Conservation (phyloP, 345 rosid species). For the Gossypium turneri region DNA sequence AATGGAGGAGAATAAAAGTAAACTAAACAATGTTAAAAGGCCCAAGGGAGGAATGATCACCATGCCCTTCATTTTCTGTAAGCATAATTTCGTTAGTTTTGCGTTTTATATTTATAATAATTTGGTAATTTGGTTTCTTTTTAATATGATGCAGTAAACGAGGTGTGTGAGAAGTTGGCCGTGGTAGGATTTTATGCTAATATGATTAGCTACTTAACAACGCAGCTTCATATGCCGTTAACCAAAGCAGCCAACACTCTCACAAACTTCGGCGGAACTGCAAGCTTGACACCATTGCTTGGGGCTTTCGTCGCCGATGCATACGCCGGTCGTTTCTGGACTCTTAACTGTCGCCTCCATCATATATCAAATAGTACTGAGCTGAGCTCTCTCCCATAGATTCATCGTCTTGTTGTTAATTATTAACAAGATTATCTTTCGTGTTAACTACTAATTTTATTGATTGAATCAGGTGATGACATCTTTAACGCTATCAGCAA, state of each 20-base stretch:
- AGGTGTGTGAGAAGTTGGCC: conserved; percentile 83
- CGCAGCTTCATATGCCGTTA: conserved; percentile 78
- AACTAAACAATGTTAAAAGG: conserved; percentile 32
- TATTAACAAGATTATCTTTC: not conserved
- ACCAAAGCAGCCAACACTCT: conserved; percentile 91
- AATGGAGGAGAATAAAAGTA: conserved; percentile 30
- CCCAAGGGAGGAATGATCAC: conserved; percentile 57
- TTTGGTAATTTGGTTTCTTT: not conserved
- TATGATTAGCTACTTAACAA: conserved; percentile 85
- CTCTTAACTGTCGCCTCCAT: conserved; percentile 65
- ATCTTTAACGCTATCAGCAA: conserved; percentile 62
- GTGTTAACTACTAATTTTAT: not conserved
- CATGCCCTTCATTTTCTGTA: conserved; percentile 82
- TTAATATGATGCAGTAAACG: conserved; percentile 48
- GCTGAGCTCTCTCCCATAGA: not conserved
- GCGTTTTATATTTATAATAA: not conserved
- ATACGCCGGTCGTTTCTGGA: conserved; percentile 88
- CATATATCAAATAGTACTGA: conserved; percentile 53
- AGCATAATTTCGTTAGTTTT: not conserved
- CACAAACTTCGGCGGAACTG: conserved; percentile 82
- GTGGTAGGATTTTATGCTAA: conserved; percentile 77
- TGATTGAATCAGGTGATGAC: conserved; percentile 60
- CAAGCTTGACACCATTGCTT: conserved; percentile 75
- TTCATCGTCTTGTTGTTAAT: not conserved
- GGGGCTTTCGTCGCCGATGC: conserved; percentile 89